Evolutionary conservation across 2,329 filamentous ascomycete species (phyloP).

Genomic region (Talaromyces sp.): DNA sequence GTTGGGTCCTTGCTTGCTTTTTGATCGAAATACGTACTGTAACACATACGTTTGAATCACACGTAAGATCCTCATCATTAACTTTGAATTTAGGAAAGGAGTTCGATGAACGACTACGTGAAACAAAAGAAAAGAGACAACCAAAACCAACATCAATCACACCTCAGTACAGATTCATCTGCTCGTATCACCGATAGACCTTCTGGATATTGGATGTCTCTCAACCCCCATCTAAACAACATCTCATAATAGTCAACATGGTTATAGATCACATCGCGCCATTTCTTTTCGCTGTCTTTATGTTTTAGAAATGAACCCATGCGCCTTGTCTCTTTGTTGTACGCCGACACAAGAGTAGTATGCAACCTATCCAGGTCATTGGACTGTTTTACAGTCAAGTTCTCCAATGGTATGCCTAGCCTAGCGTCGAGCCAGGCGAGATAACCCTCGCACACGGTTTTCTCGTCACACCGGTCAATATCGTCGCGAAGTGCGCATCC

Average conservation of each 20-base stretch:
- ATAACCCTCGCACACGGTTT: conserved; percentile 6
- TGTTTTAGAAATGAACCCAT: conserved; percentile 12
- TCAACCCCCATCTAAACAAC: conserved; percentile 11
- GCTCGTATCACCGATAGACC: conserved; percentile 2
- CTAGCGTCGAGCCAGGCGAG: conserved; percentile 7
- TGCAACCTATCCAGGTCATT: background rate
- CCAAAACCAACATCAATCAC: background rate
- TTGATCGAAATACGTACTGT: background rate
- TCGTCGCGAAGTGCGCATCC: conserved; percentile 10
- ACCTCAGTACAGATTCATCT: background rate
- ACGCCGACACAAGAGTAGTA: background rate
- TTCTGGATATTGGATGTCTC: background rate
- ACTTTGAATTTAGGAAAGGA: background rate
- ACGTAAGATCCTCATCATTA: background rate
- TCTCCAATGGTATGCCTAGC: background rate
- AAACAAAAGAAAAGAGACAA: background rate
- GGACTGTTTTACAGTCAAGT: background rate
- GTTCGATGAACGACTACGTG: background rate
- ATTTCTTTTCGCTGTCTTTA: conserved; percentile 3
- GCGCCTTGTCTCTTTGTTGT: background rate
- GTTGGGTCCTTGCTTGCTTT: background rate
- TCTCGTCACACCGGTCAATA: conserved; percentile 10
- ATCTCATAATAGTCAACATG: conserved; percentile 13
- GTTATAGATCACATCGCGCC: conserved; percentile 14
- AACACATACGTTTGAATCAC: background rate